phyloP scores from a whole-genome alignment of 805 yeast genomes.

The Barnettozyma wickerhamii region DNA sequence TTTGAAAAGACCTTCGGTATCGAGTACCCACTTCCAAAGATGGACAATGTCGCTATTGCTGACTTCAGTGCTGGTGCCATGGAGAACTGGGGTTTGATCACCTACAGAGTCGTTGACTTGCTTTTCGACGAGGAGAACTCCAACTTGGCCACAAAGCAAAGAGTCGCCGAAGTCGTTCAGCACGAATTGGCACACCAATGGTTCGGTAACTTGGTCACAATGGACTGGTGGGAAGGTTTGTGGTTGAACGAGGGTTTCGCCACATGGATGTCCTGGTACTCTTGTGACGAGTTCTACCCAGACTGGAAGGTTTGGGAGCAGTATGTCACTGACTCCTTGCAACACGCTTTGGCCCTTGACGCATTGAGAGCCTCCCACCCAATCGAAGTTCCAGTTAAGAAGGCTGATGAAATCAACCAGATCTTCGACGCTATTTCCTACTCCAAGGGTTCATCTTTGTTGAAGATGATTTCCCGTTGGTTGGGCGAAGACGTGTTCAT shows the following conservation, averaged over 20 bases:
- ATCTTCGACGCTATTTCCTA: conserved; percentile 83
- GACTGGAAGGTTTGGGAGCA: conserved; percentile 88
- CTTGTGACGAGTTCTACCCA: conserved; percentile 70
- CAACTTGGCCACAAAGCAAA: conserved; percentile 55
- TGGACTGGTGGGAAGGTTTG: conserved; percentile 91
- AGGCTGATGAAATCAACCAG: conserved; percentile 77
- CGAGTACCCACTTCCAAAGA: conserved; percentile 74
- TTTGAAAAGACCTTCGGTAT: conserved; percentile 72
- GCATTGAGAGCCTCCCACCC: conserved; percentile 83
- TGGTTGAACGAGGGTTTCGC: conserved; percentile 91
- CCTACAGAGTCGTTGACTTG: conserved; percentile 73
- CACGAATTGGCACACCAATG: conserved; percentile 91
- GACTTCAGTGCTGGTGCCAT: conserved; percentile 86
- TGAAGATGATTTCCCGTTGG: conserved; percentile 78
- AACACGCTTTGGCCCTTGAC: conserved; percentile 70
- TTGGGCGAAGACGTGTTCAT: conserved; percentile 73
- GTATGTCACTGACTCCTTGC: conserved; percentile 73
- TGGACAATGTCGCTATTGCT: conserved; percentile 79
- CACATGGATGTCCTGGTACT: conserved; percentile 88
- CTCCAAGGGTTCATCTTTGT: conserved; percentile 73
- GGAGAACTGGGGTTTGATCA: conserved; percentile 83
- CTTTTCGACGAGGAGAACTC: conserved; percentile 70
- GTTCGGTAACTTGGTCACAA: conserved; percentile 87
- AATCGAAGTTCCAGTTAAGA: conserved; percentile 75
- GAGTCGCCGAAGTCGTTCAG: conserved; percentile 83